Evolutionary conservation across 2,329 filamentous ascomycete species (phyloP).

Genomic region (Proliferodiscus dingleyae): DNA sequence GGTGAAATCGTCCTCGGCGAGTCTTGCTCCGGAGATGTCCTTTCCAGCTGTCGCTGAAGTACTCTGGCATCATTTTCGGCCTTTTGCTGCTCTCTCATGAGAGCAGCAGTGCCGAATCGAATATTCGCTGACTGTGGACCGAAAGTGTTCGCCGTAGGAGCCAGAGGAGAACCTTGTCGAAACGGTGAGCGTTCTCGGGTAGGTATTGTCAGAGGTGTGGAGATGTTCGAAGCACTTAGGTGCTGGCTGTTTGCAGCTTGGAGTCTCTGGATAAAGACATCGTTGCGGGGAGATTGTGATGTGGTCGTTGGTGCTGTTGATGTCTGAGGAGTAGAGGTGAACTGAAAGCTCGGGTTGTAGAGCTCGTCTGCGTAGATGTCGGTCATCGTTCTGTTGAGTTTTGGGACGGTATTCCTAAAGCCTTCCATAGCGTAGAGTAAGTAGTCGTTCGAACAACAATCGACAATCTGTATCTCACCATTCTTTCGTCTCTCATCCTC

Average conservation of each 20-base stretch:
- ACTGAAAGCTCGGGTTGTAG: constrained; percentile 65
- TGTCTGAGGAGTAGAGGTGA: constrained; percentile 49
- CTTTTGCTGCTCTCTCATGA: constrained; percentile 57
- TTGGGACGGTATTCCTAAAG: constrained; percentile 60
- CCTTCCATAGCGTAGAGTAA: constrained; percentile 51
- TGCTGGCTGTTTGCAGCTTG: constrained; percentile 75
- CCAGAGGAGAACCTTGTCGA: constrained; percentile 62
- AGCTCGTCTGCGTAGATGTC: constrained; percentile 81
- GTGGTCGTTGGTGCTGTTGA: constrained; percentile 29
- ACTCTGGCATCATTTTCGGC: constrained; percentile 51
- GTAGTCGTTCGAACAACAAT: constrained; percentile 55
- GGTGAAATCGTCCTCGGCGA: constrained; percentile 88
- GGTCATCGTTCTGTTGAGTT: constrained; percentile 80
- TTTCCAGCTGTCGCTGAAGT: constrained; percentile 37
- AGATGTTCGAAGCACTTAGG: constrained; percentile 52
- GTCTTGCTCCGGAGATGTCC: constrained; percentile 35
- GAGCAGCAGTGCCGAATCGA: constrained; percentile 50
- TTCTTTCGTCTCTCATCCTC: constrained; percentile 49
- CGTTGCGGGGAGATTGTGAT: constrained; percentile 48
- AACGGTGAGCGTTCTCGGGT: constrained; percentile 76
- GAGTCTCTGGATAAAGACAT: constrained; percentile 69
- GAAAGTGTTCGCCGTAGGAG: constrained; percentile 38
- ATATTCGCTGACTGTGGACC: constrained; percentile 30
- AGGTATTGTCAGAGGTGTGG: constrained; percentile 37
- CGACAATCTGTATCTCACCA: constrained; percentile 44